Evolutionary conservation across 805 yeast species (phyloP).

Genomic region (Tetrapisispora phaffii): DNA sequence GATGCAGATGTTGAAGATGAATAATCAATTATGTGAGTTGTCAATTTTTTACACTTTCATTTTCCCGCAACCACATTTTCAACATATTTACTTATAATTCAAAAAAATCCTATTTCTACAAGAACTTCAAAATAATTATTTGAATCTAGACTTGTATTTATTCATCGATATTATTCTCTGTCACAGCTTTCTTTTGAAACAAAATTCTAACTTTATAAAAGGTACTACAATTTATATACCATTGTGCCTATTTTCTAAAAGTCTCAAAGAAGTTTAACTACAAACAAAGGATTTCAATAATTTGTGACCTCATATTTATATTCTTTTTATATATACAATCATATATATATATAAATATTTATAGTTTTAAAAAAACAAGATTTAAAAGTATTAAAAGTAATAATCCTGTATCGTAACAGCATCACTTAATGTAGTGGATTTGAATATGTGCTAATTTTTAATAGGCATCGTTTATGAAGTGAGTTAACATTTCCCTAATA

Average conservation of each 20-base stretch:
- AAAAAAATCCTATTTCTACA: not conserved
- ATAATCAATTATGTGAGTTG: not conserved
- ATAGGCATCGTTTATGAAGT: not conserved
- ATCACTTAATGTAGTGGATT: too few species aligned
- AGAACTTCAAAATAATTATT: not conserved
- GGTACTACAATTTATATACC: too few species aligned
- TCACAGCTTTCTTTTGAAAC: not conserved
- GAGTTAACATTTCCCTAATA: too few species aligned
- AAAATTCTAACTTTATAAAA: not conserved
- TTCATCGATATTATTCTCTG: slow-evolving; percentile 1
- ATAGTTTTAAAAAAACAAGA: not conserved
- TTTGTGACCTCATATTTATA: not conserved
- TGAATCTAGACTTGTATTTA: not conserved
- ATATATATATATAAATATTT: not conserved
- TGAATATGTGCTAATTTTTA: not conserved
- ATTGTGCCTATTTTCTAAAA: not conserved
- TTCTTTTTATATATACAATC: not conserved
- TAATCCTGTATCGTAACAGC: too few species aligned
- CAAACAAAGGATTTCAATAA: not conserved
- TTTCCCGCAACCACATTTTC: not conserved
- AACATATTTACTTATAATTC: too few species aligned
- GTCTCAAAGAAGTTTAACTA: not conserved
- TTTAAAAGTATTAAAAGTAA: not conserved
- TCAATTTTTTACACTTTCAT: not conserved
- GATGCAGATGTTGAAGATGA: slow-evolving; percentile 36